A percentile compares a stretch with the other conserved stretches of the same genome.
Conservation (phyloP, 2,329 filamentous ascomycete genomes). For the Paraconiothyrium brasiliense region DNA sequence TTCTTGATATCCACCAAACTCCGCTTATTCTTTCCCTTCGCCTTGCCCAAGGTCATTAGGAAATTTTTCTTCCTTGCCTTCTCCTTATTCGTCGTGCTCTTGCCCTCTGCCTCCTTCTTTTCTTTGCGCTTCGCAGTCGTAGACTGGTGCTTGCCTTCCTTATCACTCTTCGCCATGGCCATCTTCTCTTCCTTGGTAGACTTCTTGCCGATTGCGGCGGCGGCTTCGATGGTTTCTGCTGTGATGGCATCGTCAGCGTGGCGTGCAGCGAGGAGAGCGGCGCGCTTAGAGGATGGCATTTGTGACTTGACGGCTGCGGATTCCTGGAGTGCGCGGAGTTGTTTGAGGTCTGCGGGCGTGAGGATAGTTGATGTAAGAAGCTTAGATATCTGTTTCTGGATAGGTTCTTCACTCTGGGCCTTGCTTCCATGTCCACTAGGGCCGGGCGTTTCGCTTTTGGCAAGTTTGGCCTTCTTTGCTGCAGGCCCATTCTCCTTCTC, state of each 20-base stretch:
- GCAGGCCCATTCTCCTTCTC: slow-evolving; percentile 48
- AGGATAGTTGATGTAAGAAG: slow-evolving; percentile 94
- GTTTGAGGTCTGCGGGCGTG: slow-evolving; percentile 94
- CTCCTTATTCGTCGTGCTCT: slow-evolving; percentile 97
- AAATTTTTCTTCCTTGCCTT: slow-evolving; percentile 99
- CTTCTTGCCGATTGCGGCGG: slow-evolving; percentile 80
- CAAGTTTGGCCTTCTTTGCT: slow-evolving; percentile 69
- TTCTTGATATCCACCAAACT: slow-evolving; percentile 87
- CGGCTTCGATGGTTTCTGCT: slow-evolving; percentile 89
- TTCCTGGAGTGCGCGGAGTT: slow-evolving; percentile 86
- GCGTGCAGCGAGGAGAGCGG: slow-evolving; percentile 57
- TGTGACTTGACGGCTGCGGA: slow-evolving; percentile 74
- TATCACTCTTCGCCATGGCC: slow-evolving; percentile 82
- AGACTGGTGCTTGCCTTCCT: slow-evolving; percentile 84
- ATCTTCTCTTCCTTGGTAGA: slow-evolving; percentile 89
- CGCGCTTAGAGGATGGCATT: slow-evolving; percentile 57
- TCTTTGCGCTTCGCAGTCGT: slow-evolving; percentile 85
- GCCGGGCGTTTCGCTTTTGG: slow-evolving; percentile 49
- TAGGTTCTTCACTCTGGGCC: slow-evolving; percentile 48
- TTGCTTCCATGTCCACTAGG: slow-evolving; percentile 54
- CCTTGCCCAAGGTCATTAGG: slow-evolving; percentile 96
- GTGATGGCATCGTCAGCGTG: slow-evolving; percentile 90
- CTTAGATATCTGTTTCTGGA: slow-evolving; percentile 60
- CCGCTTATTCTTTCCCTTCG: slow-evolving; percentile 93
- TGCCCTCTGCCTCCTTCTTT: slow-evolving; percentile 87